Evolutionary conservation across 306 rosid species (phyloP), one percentile per base, ranked within the genome.

Genomic region (Dalbergia oliveri): DNA sequence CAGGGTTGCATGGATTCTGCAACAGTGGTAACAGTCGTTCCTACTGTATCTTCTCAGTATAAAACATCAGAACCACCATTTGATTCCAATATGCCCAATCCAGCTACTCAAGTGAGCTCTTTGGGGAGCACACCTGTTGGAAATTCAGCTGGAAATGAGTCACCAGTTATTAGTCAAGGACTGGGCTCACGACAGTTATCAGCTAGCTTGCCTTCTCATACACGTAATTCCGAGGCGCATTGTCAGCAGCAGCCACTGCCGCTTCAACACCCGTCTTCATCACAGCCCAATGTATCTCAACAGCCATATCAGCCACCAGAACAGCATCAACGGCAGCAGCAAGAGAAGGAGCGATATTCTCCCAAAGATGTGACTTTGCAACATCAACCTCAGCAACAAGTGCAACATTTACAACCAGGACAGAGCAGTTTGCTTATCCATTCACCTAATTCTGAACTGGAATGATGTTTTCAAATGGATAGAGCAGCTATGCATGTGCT

Each of bases 341-440:
- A 84, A 37, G 84, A 84, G 58, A 81, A 72, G 61, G 97, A 82
- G 59, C 88, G 83, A 31, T 81, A 87, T 79, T 79, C 91, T 64
- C 84, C 91, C 67, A 89, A 81, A 75, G 89, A 84, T 34, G 83
- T 64, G 73, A 85, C 86, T 66, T 72, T 79, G 80, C 88, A 84
- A 82, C 92, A 82, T 77, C 94, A 91, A 83, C 77, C 95, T 76
- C 94, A 84, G 81, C 90, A 88, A 81, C 90, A 91, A 78, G 73
- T 68, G 66, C 96, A 86, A 71, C 90, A 82, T 74, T 72, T 85
- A 73, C 93, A 89, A 89, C 84, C 82, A 39, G 99, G 85, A 76
- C 92, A 90, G 86, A 85, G 87, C 82, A 84, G 83, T 88, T 72
- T 88, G 86, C 90, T 87, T 86, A 76, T 81, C 80, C 79, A 70